Evolutionary conservation across 192 early-diverging fungal species (phyloP).

Genomic region (Lunasporangiospora selenospora): DNA sequence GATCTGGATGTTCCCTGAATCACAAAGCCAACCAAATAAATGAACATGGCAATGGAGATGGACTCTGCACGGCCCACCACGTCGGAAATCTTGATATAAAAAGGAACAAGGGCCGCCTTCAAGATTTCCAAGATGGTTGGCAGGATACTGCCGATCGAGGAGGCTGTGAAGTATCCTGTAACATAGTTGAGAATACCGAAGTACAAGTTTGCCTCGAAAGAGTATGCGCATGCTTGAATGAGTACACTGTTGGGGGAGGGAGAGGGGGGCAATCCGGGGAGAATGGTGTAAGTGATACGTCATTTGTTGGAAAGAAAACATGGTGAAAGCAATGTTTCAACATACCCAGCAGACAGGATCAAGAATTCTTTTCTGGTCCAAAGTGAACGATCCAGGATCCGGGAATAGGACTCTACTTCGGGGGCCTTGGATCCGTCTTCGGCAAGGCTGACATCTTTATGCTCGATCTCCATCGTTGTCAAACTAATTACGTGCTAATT

Average conservation of each 20-base stretch:
- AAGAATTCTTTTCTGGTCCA: slow-evolving; percentile 7
- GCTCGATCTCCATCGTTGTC: slow-evolving; percentile 5
- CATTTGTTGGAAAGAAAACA: not conserved
- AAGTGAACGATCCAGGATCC: slow-evolving; percentile 13
- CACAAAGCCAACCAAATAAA: slow-evolving; percentile 13
- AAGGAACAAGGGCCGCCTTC: slow-evolving; percentile 9
- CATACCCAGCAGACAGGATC: slow-evolving; percentile 9
- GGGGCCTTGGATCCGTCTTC: slow-evolving; percentile 1
- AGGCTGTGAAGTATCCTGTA: not conserved
- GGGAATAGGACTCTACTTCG: slow-evolving; percentile 2
- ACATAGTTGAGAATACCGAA: not conserved
- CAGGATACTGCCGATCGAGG: slow-evolving; percentile 5
- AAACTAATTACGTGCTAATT: not conserved
- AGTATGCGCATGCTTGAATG: slow-evolving; percentile 4
- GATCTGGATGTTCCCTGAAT: slow-evolving; percentile 10
- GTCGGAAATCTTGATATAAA: slow-evolving; percentile 25
- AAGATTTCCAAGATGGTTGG: slow-evolving; percentile 27
- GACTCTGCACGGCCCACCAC: slow-evolving; percentile 15
- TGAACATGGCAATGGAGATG: slow-evolving; percentile 4
- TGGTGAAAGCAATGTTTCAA: not conserved
- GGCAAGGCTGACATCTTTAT: not conserved
- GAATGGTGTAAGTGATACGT: not conserved
- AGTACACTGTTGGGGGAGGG: slow-evolving; percentile 13
- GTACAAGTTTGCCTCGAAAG: slow-evolving; percentile 17
- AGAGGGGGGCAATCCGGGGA: too few relatives aligned